A percentile compares a stretch with the other conserved stretches of the same genome.
Evolutionary conservation across 257 asterid species (phyloP).

Genomic region (Osmanthus fragrans): DNA sequence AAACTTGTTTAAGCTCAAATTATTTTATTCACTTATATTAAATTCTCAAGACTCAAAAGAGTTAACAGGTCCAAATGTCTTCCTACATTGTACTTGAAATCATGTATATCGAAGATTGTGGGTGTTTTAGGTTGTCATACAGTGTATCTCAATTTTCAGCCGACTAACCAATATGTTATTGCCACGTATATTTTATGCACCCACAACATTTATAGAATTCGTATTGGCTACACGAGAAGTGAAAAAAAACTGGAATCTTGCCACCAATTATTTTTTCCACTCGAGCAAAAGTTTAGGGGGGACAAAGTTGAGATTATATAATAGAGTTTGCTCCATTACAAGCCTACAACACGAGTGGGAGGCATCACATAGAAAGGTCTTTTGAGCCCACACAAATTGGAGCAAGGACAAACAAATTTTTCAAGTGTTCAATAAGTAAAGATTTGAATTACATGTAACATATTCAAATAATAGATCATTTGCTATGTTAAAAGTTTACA

Average conservation of each 20-base stretch:
- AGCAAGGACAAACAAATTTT: background rate
- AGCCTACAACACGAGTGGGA: constrained; percentile 37
- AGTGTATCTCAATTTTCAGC: constrained; percentile 28
- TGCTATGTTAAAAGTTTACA: background rate
- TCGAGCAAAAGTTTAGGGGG: constrained; percentile 13
- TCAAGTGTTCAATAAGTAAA: background rate
- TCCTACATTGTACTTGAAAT: constrained; percentile 22
- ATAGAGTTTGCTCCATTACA: constrained; percentile 33
- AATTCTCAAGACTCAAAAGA: background rate
- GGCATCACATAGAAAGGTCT: background rate
- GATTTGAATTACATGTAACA: background rate
- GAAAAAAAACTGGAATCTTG: background rate
- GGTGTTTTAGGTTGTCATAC: constrained; percentile 42
- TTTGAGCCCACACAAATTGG: constrained; percentile 1
- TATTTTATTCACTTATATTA: background rate
- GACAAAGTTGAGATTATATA: constrained; percentile 20
- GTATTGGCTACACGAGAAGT: constrained; percentile 5
- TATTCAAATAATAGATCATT: background rate
- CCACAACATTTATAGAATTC: background rate
- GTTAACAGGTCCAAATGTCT: constrained; percentile 40
- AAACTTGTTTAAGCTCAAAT: background rate
- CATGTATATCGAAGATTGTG: constrained; percentile 23
- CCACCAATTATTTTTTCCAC: constrained; percentile 16
- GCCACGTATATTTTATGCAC: constrained; percentile 19
- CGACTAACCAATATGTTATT: constrained; percentile 22